A percentile compares a stretch with the other conserved stretches of the same genome.
Evolutionary conservation across 73 alveolate species (phyloP).

Genomic region (Effrenium voratum): DNA sequence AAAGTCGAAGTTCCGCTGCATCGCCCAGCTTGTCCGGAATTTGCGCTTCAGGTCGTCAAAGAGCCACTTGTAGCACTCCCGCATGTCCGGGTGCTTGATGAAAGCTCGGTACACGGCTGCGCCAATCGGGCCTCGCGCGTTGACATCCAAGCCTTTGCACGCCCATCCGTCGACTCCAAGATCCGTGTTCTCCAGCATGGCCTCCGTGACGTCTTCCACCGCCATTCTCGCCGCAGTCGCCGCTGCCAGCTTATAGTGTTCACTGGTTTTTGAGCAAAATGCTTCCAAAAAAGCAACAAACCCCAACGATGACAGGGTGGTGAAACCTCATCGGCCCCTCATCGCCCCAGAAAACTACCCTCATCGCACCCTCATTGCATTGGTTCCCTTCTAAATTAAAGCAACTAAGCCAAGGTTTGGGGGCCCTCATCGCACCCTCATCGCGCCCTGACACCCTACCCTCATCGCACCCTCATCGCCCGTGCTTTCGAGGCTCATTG

Average conservation of each 20-base stretch:
- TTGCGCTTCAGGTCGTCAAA: not conserved
- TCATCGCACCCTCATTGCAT: no score
- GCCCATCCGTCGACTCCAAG: slow-evolving; percentile 20
- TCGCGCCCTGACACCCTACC: no score
- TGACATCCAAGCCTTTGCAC: not conserved
- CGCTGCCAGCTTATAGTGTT: no score
- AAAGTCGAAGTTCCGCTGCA: not conserved
- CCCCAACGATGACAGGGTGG: no score
- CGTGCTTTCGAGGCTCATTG: not conserved
- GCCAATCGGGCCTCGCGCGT: not conserved
- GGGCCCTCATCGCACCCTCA: no score
- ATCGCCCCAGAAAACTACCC: not conserved
- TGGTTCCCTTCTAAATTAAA: no score
- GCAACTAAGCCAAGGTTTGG: no score
- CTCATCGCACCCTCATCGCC: slow-evolving; percentile 46
- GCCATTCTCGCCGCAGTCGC: not conserved
- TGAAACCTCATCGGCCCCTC: not conserved
- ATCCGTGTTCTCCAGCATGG: not conserved
- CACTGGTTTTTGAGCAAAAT: no score
- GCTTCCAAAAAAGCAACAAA: no score
- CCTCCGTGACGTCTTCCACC: not conserved
- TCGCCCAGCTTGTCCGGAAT: not conserved
- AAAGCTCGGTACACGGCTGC: not conserved
- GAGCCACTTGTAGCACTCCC: not conserved
- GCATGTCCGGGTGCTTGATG: not conserved